Evolutionary conservation across 495 filamentous ascomycete species (phyloP).

Genomic region (Penicillium cataractarum): DNA sequence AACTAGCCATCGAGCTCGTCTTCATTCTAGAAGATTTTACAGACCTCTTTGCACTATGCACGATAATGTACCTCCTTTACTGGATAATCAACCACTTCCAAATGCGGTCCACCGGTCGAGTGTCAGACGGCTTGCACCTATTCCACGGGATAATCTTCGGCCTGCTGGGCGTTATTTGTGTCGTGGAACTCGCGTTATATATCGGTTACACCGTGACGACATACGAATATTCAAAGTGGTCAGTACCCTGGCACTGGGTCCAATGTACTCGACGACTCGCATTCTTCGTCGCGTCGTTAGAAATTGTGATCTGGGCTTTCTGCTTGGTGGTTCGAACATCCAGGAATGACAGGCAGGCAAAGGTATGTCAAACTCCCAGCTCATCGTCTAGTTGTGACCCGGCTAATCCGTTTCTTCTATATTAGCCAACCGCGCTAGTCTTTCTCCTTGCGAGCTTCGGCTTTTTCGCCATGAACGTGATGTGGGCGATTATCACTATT

Average conservation of each 20-base stretch:
- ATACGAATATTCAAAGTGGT: neutral
- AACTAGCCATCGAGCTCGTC: neutral
- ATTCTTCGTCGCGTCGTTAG: neutral
- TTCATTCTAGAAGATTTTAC: neutral
- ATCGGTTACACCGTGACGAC: neutral
- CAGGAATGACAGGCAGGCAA: neutral
- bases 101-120: neutral
- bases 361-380: neutral
- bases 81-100: neutral
- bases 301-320: conserved; percentile 4
- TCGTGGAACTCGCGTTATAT: neutral
- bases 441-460: neutral
- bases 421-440: neutral
- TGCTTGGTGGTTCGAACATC: neutral
- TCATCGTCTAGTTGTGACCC: neutral
- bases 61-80: neutral
- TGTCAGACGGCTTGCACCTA: neutral
- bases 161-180: neutral
- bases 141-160: neutral
- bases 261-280: neutral
- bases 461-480: neutral
- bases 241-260: neutral
- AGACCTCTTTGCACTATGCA: neutral
- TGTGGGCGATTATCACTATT: neutral
- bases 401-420: neutral